Conservation (phyloP, 352 stramenopile species). For the Globisporangium nodosum region DNA sequence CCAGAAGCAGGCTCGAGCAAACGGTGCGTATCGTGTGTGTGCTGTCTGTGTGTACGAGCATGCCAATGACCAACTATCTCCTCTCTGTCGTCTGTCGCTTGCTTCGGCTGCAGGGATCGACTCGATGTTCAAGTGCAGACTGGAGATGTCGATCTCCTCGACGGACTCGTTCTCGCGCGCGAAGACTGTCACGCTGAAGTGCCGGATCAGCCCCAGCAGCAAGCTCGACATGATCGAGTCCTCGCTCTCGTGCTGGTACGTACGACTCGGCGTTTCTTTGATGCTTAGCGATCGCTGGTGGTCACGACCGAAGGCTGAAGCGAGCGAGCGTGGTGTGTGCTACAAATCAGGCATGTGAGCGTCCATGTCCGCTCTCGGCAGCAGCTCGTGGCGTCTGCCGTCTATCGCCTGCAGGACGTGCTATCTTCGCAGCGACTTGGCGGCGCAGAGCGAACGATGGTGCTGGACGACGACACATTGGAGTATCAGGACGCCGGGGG, state of each 20-base stretch:
- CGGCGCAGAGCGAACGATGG: constrained; percentile 17
- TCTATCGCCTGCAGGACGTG: constrained; percentile 26
- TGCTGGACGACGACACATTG: constrained; percentile 25
- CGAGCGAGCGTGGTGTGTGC: neutral
- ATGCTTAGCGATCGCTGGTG: neutral
- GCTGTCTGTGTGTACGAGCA: too few relatives aligned
- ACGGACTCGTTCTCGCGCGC: constrained; percentile 3
- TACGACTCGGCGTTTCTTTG: neutral
- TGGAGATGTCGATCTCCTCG: constrained; percentile 3
- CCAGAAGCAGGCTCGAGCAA: constrained; percentile 15
- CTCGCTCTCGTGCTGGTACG: constrained; percentile 13
- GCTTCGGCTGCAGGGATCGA: constrained; percentile 2
- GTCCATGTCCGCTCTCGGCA: constrained; percentile 26
- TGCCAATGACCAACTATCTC: neutral
- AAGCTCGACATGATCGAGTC: constrained; percentile 6
- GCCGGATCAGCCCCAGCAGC: constrained; percentile 8
- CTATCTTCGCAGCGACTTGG: constrained; percentile 1
- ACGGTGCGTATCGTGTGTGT: constrained; percentile 2
- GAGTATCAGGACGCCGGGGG: constrained; percentile 17
- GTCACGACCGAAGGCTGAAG: neutral
- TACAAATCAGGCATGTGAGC: constrained; percentile 22
- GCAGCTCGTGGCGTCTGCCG: constrained; percentile 25
- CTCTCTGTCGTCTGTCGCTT: neutral
- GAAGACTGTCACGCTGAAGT: constrained; percentile 10
- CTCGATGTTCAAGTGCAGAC: constrained; percentile 9